A percentile compares a stretch with the other conserved stretches of the same genome.
Evolutionary conservation across 225 moss, liverwort and hornwort species (phyloP).

Genomic region (Anthoceros angustus): DNA sequence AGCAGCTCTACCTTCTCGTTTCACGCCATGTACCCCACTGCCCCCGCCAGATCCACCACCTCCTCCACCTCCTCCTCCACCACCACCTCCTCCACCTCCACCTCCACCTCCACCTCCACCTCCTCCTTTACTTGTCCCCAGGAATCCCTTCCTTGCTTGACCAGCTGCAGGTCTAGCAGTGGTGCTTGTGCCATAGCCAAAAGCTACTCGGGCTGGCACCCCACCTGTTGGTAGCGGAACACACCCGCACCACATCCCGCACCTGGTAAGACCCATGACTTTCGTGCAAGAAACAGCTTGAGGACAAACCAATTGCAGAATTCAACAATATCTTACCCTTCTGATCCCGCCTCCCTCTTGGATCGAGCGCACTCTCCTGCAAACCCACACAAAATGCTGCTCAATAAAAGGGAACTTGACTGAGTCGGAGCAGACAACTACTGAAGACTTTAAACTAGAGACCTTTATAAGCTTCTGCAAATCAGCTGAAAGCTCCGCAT

Average conservation of each 20-base stretch:
- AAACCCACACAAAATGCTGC: not conserved
- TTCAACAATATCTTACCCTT: not conserved
- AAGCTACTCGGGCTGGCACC: conserved; percentile 46
- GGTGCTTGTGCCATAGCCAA: conserved; percentile 50
- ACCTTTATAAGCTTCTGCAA: not conserved
- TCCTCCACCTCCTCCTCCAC: conserved; percentile 15
- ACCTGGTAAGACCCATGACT: not conserved
- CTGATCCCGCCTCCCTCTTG: not conserved
- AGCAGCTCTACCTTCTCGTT: conserved; percentile 14
- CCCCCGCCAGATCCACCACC: conserved; percentile 7
- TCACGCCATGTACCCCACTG: conserved; percentile 6
- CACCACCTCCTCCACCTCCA: conserved; percentile 5
- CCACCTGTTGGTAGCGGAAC: not conserved
- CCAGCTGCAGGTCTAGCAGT: conserved; percentile 25
- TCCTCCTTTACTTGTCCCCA: conserved; percentile 14
- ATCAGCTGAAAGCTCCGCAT: not conserved
- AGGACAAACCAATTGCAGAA: not conserved
- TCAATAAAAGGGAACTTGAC: not conserved
- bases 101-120: conserved; percentile 15
- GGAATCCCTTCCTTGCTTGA: conserved; percentile 19
- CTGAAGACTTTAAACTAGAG: not conserved
- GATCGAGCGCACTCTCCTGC: not conserved
- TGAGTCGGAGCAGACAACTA: not conserved
- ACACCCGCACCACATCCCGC: not conserved
- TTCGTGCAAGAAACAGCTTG: too few relatives aligned